These are phyloP conservation scores for Capsicum rhomboideum DNA, from an alignment of 257 asterid species.

Conservation along the genomic window DNA sequence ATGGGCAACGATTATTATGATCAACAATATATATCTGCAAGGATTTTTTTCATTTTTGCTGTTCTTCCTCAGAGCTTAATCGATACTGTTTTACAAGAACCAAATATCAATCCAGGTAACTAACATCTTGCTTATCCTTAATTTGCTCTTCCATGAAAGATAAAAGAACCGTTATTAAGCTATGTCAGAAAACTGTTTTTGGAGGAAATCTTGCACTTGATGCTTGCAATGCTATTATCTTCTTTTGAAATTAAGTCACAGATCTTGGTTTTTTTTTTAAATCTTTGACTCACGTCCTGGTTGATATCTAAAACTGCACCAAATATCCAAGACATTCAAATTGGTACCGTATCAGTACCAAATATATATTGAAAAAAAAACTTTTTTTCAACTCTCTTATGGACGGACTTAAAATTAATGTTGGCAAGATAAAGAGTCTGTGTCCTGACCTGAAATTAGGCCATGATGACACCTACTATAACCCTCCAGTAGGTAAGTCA, in stretches of 20 bases:
- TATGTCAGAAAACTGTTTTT: slow-evolving; percentile 4
- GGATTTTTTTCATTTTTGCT: too few species aligned
- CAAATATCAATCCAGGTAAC: slow-evolving; percentile 42
- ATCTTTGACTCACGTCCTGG: too few species aligned
- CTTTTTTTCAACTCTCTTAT: neutral
- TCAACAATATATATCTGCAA: too few species aligned
- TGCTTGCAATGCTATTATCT: slow-evolving; percentile 64
- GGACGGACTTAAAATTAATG: neutral
- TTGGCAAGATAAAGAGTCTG: too few species aligned
- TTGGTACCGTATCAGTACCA: neutral
- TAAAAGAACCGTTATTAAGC: neutral
- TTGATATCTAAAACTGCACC: neutral
- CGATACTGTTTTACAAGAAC: slow-evolving; percentile 48
- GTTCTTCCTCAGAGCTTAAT: too few species aligned
- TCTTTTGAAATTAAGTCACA: slow-evolving; percentile 48
- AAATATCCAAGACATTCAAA: neutral
- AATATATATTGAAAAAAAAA: neutral
- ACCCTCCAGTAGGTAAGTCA: too few species aligned
- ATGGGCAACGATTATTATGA: too few species aligned
- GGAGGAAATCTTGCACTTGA: slow-evolving; percentile 67
- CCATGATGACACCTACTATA: too few species aligned
- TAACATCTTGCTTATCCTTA: slow-evolving; percentile 10
- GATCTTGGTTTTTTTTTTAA: too few species aligned
- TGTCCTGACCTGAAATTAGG: too few species aligned
- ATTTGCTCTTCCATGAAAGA: neutral